Percentiles rank a stretch among this genome's conserved stretches.
Conservation (phyloP, 1,284 basidiomycete species). For the Rugosomyces carneus region DNA sequence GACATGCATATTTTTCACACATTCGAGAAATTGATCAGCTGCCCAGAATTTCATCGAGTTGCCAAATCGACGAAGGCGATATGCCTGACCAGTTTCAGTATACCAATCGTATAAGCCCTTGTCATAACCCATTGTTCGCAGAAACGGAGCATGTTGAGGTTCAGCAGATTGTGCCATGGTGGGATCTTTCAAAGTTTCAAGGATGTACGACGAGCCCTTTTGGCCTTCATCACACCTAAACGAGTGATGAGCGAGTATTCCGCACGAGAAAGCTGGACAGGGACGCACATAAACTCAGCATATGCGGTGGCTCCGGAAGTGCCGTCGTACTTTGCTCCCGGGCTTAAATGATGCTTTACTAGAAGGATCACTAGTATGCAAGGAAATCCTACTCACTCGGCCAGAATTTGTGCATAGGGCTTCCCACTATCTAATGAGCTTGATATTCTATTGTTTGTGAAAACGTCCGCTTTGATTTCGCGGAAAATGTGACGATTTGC, state of each 20-base stretch:
- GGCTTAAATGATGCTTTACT: constrained; percentile 11
- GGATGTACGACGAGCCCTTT: constrained; percentile 28
- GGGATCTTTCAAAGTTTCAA: constrained; percentile 30
- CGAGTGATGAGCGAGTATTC: background rate
- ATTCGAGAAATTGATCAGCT: constrained; percentile 17
- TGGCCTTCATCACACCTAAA: constrained; percentile 29
- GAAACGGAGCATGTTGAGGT: constrained; percentile 24
- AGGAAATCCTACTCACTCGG: constrained; percentile 20
- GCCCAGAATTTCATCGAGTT: constrained; percentile 23
- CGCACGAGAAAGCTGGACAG: background rate
- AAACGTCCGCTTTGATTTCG: constrained; percentile 36
- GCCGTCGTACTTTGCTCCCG: constrained; percentile 19
- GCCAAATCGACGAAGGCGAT: constrained; percentile 24
- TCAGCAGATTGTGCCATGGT: constrained; percentile 23
- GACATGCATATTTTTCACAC: too few relatives aligned
- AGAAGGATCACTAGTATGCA: background rate
- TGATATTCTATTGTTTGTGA: constrained; percentile 37
- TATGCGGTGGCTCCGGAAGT: constrained; percentile 18
- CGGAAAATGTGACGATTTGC: constrained; percentile 30
- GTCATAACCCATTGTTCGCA: constrained; percentile 21
- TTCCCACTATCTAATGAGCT: constrained; percentile 35
- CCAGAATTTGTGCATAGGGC: constrained; percentile 22
- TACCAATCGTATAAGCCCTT: constrained; percentile 25
- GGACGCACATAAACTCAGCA: constrained; percentile 5
- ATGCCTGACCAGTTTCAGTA: constrained; percentile 23